Evolutionary conservation across 1,284 basidiomycete genomes (phyloP).

Genomic region (Bjerkandera adusta): DNA sequence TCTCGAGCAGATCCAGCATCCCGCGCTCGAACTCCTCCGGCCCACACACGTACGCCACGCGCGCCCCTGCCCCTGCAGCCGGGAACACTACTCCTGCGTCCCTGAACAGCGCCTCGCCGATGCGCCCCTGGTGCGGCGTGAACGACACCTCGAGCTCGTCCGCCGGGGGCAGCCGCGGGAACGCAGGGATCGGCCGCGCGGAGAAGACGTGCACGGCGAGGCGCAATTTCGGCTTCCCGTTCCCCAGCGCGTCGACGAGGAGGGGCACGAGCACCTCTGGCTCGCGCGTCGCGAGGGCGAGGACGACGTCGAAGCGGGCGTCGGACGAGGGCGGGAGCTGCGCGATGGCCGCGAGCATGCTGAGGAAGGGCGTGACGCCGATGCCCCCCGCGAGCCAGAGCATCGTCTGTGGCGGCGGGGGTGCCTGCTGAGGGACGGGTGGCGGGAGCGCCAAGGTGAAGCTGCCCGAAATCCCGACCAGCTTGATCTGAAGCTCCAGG

Average conservation of each 20-base stretch:
- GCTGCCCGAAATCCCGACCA: constrained; percentile 38
- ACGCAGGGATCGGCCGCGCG: constrained; percentile 15
- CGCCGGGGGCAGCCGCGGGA: constrained; percentile 25
- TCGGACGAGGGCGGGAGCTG: constrained; percentile 11
- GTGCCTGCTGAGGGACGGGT: background rate
- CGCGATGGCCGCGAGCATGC: constrained; percentile 39
- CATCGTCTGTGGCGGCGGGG: constrained; percentile 20
- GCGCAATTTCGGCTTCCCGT: constrained; percentile 18
- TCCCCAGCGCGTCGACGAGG: constrained; percentile 27
- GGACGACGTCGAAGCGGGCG: constrained; percentile 36
- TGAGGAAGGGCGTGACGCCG: constrained; percentile 57
- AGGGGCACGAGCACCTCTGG: constrained; percentile 43
- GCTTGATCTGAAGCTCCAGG: constrained; percentile 28
- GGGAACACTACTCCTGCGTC: background rate
- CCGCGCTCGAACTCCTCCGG: constrained; percentile 19
- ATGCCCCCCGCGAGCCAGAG: constrained; percentile 59
- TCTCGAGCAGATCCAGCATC: constrained; percentile 21
- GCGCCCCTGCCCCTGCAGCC: background rate
- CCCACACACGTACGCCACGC: constrained; percentile 21
- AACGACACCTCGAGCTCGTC: constrained; percentile 3
- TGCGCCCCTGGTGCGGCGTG: constrained; percentile 14
- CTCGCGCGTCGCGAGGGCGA: constrained; percentile 49
- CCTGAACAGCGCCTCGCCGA: constrained; percentile 9
- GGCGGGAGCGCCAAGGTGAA: constrained; percentile 29
- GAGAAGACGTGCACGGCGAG: constrained; percentile 13